Evolutionary conservation across 371 early-diverging fungal species (phyloP).

Genomic region (Mortierella sp.): DNA sequence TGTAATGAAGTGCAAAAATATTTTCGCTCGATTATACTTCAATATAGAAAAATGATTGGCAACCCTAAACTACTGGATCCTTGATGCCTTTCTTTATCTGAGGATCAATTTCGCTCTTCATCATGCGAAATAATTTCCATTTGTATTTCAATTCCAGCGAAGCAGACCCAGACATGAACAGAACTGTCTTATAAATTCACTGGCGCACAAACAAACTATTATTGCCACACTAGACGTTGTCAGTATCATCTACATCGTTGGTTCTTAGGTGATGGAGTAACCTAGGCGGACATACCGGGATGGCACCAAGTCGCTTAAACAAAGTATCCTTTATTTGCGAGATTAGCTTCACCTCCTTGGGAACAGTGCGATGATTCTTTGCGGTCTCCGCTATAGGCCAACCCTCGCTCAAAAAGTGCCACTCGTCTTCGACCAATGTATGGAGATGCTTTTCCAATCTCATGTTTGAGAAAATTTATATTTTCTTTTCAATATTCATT

Average conservation of each 20-base stretch:
- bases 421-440: no score
- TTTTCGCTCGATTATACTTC: no score
- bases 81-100: slow-evolving; percentile 13
- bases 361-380: neutral
- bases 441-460: no score
- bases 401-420: neutral
- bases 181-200: no score
- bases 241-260: no score
- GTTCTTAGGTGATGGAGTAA: no score
- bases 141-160: slow-evolving; percentile 15
- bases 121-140: slow-evolving; percentile 20
- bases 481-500: no score
- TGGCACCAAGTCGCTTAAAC: neutral
- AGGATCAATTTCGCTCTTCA: slow-evolving; percentile 20
- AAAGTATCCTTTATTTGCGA: neutral
- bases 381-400: neutral
- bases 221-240: no score
- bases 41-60: no score
- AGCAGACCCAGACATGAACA: neutral
- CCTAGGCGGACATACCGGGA: slow-evolving; percentile 14
- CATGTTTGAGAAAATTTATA: no score
- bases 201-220: no score
- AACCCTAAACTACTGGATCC: slow-evolving; percentile 17
- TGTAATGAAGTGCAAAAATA: no score
- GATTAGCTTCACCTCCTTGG: neutral